Conservation (phyloP, 2,329 filamentous ascomycete genomes). For the Fusarium temperatum region DNA sequence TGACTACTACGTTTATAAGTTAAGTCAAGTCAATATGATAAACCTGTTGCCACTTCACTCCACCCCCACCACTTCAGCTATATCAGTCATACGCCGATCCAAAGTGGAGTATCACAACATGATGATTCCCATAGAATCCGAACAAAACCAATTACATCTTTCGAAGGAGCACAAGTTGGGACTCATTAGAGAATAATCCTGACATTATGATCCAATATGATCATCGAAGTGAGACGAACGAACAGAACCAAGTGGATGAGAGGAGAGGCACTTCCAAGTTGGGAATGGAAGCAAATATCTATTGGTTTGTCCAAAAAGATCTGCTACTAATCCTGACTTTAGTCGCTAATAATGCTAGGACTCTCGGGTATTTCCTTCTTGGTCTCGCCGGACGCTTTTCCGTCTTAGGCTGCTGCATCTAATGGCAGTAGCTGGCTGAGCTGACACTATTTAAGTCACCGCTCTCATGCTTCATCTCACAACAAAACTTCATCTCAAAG, state of each 20-base stretch:
- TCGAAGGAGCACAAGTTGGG: neutral
- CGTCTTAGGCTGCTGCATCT: neutral
- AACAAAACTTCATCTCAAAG: neutral
- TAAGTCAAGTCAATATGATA: too few relatives aligned
- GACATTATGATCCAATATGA: neutral
- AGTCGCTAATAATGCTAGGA: neutral
- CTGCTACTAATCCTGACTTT: neutral
- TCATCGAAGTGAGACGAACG: neutral
- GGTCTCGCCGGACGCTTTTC: slow-evolving; percentile 1
- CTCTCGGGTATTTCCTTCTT: slow-evolving; percentile 5
- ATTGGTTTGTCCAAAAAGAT: neutral
- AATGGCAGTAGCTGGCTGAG: neutral
- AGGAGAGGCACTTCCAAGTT: neutral
- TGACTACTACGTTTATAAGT: neutral
- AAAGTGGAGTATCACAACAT: neutral
- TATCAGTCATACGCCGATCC: slow-evolving; percentile 6
- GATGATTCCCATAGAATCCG: neutral
- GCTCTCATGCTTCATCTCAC: too few relatives aligned
- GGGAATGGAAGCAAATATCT: neutral
- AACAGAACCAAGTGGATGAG: neutral
- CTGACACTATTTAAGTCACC: neutral
- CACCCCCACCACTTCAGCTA: neutral
- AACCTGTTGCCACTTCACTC: neutral
- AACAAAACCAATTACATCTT: fast-evolving
- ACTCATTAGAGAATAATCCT: neutral